Base-by-base conservation (phyloP, 2,329 filamentous ascomycete genomes). In the Fusarium denticulatum region DNA sequence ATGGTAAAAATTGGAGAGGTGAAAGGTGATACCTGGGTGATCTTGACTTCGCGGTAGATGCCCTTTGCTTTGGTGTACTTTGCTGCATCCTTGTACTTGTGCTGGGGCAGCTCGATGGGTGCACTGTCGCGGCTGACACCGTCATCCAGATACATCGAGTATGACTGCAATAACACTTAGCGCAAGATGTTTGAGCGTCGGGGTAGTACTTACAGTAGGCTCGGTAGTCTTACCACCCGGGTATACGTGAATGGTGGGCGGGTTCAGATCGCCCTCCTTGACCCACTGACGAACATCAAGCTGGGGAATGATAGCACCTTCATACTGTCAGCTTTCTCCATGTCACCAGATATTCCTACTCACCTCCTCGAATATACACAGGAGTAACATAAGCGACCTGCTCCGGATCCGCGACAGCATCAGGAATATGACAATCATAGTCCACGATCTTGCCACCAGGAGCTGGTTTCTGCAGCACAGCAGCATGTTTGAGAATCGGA, bases 281-380 rank as follows among this genome's bases (percentile, higher is more conserved):
- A 62, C 18, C 22, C 16, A 62, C 12, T 57, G 50, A 32, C 59
- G 59, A 28, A 62, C 50, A 4, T 30, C 59, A 37, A 62, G 18
- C 5, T 62, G 59, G 7, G 59, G 59, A 58, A 62, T 62, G 24
- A 62, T 62, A 6, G 59, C 59, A 46, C 59, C 59, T 57, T 15
- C 30, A 7, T 4, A 43, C 1, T 12, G 9, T 61, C 13, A 61
- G 58, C 24, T 24, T 15, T 0, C 1, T 16, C 9, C 9, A 28
- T 1, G 5, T 6, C 10, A 4, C 3, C 4, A 28, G 2, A 0
- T 2, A 0, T 2, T 0, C 13, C 5, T 9, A 34, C 47, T 34
- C 26, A 56, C 58, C 58, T 3, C 37, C 59, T 26, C 59, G 16
- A 6, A 62, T 62, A 2, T 62, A 62, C 7, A 62, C 59, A 26